Conservation (phyloP, 1,139 yeast genomes). For the Saccharomyces hybrid region DNA sequence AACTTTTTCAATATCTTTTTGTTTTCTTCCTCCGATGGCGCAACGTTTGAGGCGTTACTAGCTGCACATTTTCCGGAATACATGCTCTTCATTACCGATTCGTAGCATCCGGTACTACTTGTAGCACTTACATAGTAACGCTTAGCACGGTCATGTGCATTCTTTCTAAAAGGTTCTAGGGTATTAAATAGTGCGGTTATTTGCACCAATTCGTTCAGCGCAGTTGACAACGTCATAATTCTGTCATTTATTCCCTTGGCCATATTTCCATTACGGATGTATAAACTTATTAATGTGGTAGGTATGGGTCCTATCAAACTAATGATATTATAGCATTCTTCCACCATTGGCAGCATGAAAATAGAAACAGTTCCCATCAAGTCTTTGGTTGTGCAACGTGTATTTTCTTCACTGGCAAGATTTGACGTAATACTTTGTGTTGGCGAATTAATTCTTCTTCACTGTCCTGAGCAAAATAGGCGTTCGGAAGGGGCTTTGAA, state of each 20-base stretch:
- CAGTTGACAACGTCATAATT: conserved; percentile 25
- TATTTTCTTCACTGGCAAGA: not conserved
- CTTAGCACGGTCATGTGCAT: conserved; percentile 3
- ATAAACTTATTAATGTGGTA: not conserved
- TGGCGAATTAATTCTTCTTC: not conserved
- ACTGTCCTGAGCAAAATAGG: not conserved
- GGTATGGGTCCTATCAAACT: not conserved
- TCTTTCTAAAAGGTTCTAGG: conserved; percentile 23
- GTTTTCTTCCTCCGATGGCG: not conserved
- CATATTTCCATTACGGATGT: conserved; percentile 1
- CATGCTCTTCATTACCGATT: not conserved
- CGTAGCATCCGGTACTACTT: not conserved
- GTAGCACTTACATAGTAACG: not conserved
- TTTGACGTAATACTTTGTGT: not conserved
- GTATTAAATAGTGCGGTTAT: conserved; percentile 25
- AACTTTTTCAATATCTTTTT: conserved; percentile 13
- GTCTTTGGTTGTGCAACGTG: not conserved
- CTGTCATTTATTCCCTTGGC: not conserved
- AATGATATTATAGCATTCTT: not conserved
- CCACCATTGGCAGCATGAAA: not conserved
- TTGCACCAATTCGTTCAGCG: conserved; percentile 30
- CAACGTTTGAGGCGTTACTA: not conserved
- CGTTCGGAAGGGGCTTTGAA: not conserved
- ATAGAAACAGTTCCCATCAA: not conserved
- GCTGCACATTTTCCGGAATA: not conserved